Base-by-base conservation (phyloP, 768 basidiomycete species). In the Naganishia friedmannii region DNA sequence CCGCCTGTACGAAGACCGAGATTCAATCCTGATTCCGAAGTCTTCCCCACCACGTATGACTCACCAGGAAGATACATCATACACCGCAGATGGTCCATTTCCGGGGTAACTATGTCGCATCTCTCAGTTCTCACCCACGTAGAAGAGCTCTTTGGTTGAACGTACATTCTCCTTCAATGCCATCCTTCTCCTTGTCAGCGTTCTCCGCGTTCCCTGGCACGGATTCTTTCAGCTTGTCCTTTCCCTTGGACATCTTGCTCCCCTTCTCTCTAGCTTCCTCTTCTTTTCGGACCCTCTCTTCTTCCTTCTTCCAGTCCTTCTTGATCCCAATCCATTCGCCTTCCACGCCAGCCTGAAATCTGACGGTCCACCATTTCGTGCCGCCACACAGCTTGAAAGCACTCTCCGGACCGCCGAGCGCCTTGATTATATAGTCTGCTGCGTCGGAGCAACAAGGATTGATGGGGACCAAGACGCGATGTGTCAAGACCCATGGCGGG, bases 321-420 rank as follows among this genome's bases (percentile, higher is more conserved):
- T 86, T 89, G 67, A 90, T 87, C 2, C 87, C 87, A 57, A 94
- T 87, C 93, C 93, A 95, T 78, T 95, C 90, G 0, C 85, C 91
- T 76, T 91, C 87, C 13, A 95, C 86, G 8, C 92, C 92, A n/a
- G 86, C 82, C 55, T 92, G 78, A 23, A 90, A 89, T 51, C 94
- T 88, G 39, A 94, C 92, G 81, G 96, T 94, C 95, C 95, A 98
- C 93, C 95, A 98, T 78, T 94, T 93, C 6, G 87, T 86, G 0
- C 95, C 95, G 13, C 95, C 95, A 3, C 93, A 88, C 34, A 92
- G 78, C 48, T 85, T 85, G 72, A 87, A 86, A 17, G 86, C 84
- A 48, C 89, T 86, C 75, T 90, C 89, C 46, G 77, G 74, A n/a
- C 94, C 93, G 1, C 93, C 93, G 9, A 96, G 84, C 3, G 87